Conservation (phyloP, 2,329 filamentous ascomycete species). For the Trichoderma guizhouense region DNA sequence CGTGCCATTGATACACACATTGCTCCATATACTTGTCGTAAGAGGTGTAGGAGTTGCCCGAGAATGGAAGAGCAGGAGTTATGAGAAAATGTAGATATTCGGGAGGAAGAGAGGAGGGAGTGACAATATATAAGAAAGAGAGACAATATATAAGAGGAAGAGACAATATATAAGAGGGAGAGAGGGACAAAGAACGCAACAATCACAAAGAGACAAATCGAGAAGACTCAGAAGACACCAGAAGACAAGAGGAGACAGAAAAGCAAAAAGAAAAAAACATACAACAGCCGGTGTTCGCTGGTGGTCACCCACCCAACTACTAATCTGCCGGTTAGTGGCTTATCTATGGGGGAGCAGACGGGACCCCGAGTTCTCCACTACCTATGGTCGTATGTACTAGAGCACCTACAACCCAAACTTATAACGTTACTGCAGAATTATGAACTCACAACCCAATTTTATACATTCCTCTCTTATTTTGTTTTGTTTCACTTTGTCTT, state of each 20-base stretch:
- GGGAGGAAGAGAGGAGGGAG: too few relatives aligned
- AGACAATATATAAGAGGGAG: too few relatives aligned
- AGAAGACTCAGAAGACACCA: not conserved
- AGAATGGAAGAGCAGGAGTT: not conserved
- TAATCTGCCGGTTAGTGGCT: not conserved
- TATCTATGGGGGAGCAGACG: not conserved
- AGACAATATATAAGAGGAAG: not conserved
- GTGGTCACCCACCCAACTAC: not conserved
- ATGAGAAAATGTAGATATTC: not conserved
- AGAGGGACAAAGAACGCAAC: not conserved
- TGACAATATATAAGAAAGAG: too few relatives aligned
- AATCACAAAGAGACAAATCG: not conserved
- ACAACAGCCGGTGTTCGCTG: not conserved
- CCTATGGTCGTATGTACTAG: not conserved
- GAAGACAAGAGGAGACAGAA: not conserved
- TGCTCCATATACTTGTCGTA: not conserved
- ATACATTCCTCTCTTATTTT: too few relatives aligned
- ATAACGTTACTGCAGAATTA: too few relatives aligned
- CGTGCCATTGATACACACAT: not conserved
- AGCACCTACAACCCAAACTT: fast-evolving
- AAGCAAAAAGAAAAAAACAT: not conserved
- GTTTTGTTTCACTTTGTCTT: too few relatives aligned
- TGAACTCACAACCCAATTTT: too few relatives aligned
- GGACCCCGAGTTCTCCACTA: not conserved
- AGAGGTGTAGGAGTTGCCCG: not conserved